Conservation (phyloP, 176 grass and related monocot species). For the Areca catechu region DNA sequence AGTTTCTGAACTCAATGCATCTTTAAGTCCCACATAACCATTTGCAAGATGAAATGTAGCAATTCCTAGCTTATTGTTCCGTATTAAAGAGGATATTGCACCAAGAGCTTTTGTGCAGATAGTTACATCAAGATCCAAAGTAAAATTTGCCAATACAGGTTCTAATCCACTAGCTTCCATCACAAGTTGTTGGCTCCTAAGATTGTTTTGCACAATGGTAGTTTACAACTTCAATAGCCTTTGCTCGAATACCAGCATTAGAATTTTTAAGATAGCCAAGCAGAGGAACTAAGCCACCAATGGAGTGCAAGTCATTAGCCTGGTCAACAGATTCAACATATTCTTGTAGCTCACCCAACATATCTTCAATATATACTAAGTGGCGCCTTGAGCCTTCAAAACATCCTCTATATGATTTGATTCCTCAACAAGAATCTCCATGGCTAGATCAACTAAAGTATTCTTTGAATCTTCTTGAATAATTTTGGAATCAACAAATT, state of each 20-base stretch:
- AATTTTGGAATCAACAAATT: no score
- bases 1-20: constrained; percentile 61
- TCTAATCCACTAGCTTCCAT: no score
- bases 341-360: constrained; percentile 66
- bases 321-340: constrained; percentile 86
- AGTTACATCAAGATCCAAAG: constrained; percentile 70
- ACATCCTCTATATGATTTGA: no score
- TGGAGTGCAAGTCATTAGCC: constrained; percentile 78
- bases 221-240: constrained; percentile 81
- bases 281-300: no score
- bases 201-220: constrained; percentile 93
- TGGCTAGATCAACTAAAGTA: no score
- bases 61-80: no score
- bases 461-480: no score
- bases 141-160: constrained; percentile 73
- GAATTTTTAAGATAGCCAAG: constrained; percentile 73
- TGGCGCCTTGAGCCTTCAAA: no score
- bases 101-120: constrained; percentile 79
- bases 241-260: constrained; percentile 67
- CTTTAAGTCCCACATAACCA: constrained; percentile 62
- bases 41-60: constrained; percentile 72
- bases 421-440: no score
- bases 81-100: constrained; percentile 83
- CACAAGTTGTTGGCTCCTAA: constrained; percentile 69
- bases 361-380: no score